A percentile compares a stretch with the other conserved stretches of the same genome.
These are phyloP conservation scores for Sanghuangporus sanghuang DNA, from an alignment of 1,284 basidiomycete genomes.

Conservation along the genomic window DNA sequence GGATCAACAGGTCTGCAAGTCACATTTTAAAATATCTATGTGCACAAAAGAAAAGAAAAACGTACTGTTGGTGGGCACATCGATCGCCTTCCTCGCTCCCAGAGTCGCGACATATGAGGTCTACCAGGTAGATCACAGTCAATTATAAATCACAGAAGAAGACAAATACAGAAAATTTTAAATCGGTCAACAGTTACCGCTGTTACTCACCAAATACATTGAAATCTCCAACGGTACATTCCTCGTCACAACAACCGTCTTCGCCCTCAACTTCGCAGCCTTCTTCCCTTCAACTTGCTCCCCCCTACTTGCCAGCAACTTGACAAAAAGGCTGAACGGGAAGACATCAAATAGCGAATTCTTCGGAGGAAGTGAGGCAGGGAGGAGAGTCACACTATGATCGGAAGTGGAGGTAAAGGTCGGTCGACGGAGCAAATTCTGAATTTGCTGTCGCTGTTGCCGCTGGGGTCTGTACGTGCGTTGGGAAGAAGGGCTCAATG, in stretches of 20 bases:
- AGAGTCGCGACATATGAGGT: constrained; percentile 62
- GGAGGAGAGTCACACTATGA: constrained; percentile 49
- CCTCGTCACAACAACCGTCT: constrained; percentile 41
- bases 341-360: constrained; percentile 63
- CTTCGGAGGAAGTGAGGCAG: constrained; percentile 56
- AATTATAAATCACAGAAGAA: not conserved
- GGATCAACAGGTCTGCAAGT: constrained; percentile 45
- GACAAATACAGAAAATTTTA: too few relatives aligned
- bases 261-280: constrained; percentile 47
- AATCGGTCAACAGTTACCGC: not conserved
- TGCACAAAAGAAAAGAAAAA: constrained; percentile 14
- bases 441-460: not conserved
- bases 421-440: constrained; percentile 16
- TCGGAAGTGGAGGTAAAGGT: constrained; percentile 17
- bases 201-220: constrained; percentile 57
- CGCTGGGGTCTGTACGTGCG: not conserved
- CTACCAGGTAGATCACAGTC: constrained; percentile 28
- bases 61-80: constrained; percentile 63
- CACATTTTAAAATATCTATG: not conserved
- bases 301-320: constrained; percentile 39
- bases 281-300: constrained; percentile 52
- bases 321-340: constrained; percentile 60
- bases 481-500: constrained; percentile 1
- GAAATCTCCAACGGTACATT: constrained; percentile 73
- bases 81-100: constrained; percentile 53